phyloP scores from a whole-genome alignment of 2,329 filamentous ascomycete species.

The Stagonosporopsis cucurbitacearum region DNA sequence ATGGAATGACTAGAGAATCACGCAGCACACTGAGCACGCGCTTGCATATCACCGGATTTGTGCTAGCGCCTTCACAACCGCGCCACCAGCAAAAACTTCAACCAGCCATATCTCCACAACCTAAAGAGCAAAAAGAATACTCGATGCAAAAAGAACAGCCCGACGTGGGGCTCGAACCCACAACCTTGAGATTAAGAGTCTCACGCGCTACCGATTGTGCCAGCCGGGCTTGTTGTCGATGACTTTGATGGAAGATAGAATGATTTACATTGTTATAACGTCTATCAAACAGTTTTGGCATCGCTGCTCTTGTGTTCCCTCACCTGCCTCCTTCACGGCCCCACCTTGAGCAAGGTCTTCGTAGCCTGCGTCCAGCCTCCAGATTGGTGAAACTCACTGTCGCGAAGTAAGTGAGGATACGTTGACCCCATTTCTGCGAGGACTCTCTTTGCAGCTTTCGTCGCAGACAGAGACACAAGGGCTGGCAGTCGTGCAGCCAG shows the following conservation, averaged over 20 bases:
- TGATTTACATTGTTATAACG: neutral
- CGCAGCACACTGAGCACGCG: neutral
- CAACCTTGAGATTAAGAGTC: constrained; percentile 38
- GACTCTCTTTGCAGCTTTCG: constrained; percentile 51
- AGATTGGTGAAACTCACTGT: neutral
- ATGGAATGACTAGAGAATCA: too few species aligned
- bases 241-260: constrained; percentile 8
- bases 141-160: constrained; percentile 18
- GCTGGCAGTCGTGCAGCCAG: constrained; percentile 63
- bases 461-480: constrained; percentile 59
- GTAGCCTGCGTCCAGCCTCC: too few species aligned
- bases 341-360: neutral
- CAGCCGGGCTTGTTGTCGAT: constrained; percentile 29
- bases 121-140: neutral
- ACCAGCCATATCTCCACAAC: neutral
- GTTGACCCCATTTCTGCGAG: constrained; percentile 20
- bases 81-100: constrained; percentile 2
- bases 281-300: neutral
- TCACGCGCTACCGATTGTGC: constrained; percentile 35
- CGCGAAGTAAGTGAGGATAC: constrained; percentile 23
- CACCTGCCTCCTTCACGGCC: too few species aligned
- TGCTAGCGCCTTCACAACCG: neutral
- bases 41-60: neutral
- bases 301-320: neutral
- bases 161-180: constrained; percentile 56